Evolutionary conservation across 2,329 filamentous ascomycete species (phyloP), one percentile per base, ranked within the genome.

Genomic region (Nigrospora sphaerica): DNA sequence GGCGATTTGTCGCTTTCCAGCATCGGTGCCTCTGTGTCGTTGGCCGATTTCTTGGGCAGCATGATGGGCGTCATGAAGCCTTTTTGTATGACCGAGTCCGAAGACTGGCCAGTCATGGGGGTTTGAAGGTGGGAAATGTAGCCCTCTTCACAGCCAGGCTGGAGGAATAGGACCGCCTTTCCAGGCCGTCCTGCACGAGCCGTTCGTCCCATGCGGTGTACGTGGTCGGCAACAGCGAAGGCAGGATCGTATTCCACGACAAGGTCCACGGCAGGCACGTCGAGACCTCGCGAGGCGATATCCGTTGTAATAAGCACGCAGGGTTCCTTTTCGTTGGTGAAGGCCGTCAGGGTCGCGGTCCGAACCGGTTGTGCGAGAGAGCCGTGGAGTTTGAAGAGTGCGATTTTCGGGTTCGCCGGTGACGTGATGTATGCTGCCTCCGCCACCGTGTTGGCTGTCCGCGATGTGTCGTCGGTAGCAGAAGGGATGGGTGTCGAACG

Each of bases 241-340:
- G 93, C 88, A 0, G 93, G 91, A 61, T 98, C 93, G 62, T 95
- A 97, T 64, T 98, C 93, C 47, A 98, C 80, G 42, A 98, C 90
- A 17, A 96, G 76, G 63, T 98, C 93, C 44, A 98, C 88, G 43
- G 93, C 92, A 1, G 92, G 92, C 14, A 98, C 80, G 72, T 98
- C 93, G 37, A 98, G 82, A 70, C 93, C 93, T 61, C 93, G 88
- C 17, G 93, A 93, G 12, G 93, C 89, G 43, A 98, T 93, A 60
- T 98, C 93, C 1, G 93, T 98, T 56, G 91, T 95, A 53, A 98
- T 80, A 14, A 98, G 78, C 4, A 98, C 81, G 1, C 86, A 85
- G 0, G 92, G 85, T 17, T 87, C 80, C 28, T 77, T 80, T 61
- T 82, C 86, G 37, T 76, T 77, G 3, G 86, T 78, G 67, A 95